Evolutionary conservation across 2,329 filamentous ascomycete species (phyloP).

Genomic region (Botrytis pseudocinerea): DNA sequence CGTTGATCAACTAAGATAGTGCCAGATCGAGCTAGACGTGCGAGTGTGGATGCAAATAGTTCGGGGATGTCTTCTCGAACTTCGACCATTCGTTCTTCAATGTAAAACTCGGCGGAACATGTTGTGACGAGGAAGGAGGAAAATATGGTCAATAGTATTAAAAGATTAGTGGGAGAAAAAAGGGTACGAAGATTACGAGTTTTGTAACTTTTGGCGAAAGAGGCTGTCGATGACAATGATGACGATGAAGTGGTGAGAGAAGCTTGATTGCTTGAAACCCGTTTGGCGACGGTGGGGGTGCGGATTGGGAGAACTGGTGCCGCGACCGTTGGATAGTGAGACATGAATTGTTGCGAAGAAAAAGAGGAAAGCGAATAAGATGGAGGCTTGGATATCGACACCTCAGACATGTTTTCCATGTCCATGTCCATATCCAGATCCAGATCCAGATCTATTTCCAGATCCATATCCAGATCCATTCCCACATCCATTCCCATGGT

Average conservation of each 20-base stretch:
- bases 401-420: neutral
- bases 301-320: neutral
- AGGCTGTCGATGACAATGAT: neutral
- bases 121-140: constrained; percentile 33
- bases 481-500: neutral
- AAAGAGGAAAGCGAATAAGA: neutral
- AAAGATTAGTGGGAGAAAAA: constrained; percentile 28
- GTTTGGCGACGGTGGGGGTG: neutral
- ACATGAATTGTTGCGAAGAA: constrained; percentile 12
- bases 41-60: constrained; percentile 33
- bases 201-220: neutral
- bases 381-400: neutral
- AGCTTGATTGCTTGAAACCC: neutral
- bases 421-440: neutral
- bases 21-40: constrained; percentile 37
- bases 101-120: constrained; percentile 29
- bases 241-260: constrained; percentile 2
- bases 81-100: constrained; percentile 38
- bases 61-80: constrained; percentile 25
- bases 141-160: constrained; percentile 31
- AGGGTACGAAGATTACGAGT: constrained; percentile 22
- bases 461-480: no score
- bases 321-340: constrained; percentile 12
- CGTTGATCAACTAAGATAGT: constrained; percentile 39
- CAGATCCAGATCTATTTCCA: neutral